phyloP scores from a whole-genome alignment of 2,329 filamentous ascomycete species.

The Biscogniauxia sp. region DNA sequence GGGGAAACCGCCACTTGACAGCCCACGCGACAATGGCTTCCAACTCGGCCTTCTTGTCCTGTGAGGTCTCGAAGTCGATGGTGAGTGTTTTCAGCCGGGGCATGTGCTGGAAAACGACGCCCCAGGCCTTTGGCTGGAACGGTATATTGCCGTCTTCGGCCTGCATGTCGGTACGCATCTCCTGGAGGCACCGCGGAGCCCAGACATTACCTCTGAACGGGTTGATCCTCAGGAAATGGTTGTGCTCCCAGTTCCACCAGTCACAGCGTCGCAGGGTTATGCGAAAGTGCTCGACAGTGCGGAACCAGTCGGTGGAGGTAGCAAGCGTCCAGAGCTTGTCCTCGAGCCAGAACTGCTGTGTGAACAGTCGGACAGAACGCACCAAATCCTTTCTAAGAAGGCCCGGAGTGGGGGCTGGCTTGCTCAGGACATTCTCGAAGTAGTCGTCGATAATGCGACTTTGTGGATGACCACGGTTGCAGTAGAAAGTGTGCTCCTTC shows the following conservation, averaged over 20 bases:
- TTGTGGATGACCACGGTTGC: conserved; percentile 15
- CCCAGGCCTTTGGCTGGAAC: conserved; percentile 18
- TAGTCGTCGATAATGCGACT: conserved; percentile 20
- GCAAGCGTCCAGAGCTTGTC: conserved; percentile 8
- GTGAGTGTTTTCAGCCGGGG: conserved; percentile 18
- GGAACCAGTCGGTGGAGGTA: conserved; percentile 15
- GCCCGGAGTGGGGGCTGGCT: conserved; percentile 6
- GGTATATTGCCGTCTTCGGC: conserved; percentile 5
- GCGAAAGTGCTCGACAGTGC: conserved; percentile 25
- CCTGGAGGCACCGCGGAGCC: not conserved
- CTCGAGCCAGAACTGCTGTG: conserved; percentile 28
- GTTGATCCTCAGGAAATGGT: conserved; percentile 26
- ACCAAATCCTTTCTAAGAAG: conserved; percentile 13
- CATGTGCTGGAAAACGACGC: conserved; percentile 18
- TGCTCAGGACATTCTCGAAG: conserved; percentile 12
- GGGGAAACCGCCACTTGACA: conserved; percentile 22
- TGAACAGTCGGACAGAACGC: conserved; percentile 16
- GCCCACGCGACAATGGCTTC: conserved; percentile 23
- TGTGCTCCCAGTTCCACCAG: conserved; percentile 36
- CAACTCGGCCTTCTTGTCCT: conserved; percentile 17
- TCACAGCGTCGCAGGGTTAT: conserved; percentile 35
- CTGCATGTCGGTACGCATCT: conserved; percentile 18
- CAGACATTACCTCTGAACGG: conserved; percentile 18
- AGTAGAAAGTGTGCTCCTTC: conserved; percentile 31
- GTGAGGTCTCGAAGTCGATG: conserved; percentile 26